A percentile compares a stretch with the other conserved stretches of the same genome.
Evolutionary conservation across 805 yeast genomes (phyloP).

Genomic region (Candida insectalens): DNA sequence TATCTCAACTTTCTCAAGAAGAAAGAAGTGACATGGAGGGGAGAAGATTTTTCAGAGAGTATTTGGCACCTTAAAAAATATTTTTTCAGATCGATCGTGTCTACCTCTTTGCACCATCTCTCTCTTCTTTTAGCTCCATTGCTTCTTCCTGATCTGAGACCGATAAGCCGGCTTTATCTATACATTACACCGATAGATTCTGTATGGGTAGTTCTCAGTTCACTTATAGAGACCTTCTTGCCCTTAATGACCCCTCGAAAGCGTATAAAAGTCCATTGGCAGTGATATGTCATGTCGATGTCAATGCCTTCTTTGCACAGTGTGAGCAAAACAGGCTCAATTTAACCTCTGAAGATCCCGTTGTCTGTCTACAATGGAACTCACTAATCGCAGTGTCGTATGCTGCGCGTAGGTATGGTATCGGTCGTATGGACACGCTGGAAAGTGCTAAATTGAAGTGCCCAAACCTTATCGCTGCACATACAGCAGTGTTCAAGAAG

Average conservation of each 20-base stretch:
- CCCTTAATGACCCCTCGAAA: slow-evolving; percentile 33
- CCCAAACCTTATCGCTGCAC: slow-evolving; percentile 68
- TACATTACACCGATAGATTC: no score
- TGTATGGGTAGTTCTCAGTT: slow-evolving; percentile 40
- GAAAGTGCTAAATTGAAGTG: slow-evolving; percentile 66
- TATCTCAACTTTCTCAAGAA: no score
- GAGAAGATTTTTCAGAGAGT: no score
- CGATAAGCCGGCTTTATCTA: no score
- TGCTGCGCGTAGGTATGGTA: slow-evolving; percentile 81
- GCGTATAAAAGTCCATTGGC: slow-evolving; percentile 63
- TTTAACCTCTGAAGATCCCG: slow-evolving; percentile 59
- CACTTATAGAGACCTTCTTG: slow-evolving; percentile 38
- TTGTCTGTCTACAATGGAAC: slow-evolving; percentile 92
- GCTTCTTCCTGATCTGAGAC: no score
- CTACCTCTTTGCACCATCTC: no score
- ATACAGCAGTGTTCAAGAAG: slow-evolving; percentile 86
- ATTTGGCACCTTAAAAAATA: no score
- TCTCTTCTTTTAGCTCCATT: no score
- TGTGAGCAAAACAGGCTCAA: slow-evolving; percentile 76
- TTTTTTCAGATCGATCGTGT: no score
- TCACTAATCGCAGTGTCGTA: slow-evolving; percentile 83
- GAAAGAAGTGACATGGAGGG: no score
- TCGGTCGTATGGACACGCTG: slow-evolving; percentile 66
- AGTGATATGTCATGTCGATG: slow-evolving; percentile 77
- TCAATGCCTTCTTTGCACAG: slow-evolving; percentile 95